phyloP scores from a whole-genome alignment of 306 rosid genomes.

The Ochetophila trinervis region DNA sequence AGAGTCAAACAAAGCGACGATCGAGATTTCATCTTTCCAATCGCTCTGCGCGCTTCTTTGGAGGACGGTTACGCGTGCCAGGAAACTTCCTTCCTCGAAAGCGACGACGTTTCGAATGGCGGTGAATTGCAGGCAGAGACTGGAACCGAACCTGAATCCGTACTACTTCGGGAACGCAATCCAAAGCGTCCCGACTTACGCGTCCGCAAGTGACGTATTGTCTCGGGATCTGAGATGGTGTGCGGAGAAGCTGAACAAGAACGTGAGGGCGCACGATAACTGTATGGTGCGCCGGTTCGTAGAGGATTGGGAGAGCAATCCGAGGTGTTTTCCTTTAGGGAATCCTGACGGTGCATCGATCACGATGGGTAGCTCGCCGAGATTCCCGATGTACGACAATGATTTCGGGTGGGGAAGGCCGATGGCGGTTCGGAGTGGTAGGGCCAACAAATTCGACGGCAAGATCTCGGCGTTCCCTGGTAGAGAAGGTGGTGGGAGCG shows the following conservation, averaged over 20 bases:
- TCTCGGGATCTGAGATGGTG: constrained; percentile 63
- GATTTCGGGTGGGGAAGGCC: constrained; percentile 86
- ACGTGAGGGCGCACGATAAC: constrained; percentile 62
- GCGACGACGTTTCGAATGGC: constrained; percentile 89
- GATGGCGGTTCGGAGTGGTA: constrained; percentile 76
- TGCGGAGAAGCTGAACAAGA: constrained; percentile 65
- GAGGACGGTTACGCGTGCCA: constrained; percentile 79
- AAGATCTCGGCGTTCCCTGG: constrained; percentile 75
- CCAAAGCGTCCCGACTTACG: constrained; percentile 69
- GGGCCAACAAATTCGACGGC: constrained; percentile 56
- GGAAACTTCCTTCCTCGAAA: constrained; percentile 48
- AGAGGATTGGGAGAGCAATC: constrained; percentile 71
- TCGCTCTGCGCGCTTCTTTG: constrained; percentile 73
- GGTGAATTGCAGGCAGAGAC: constrained; percentile 65
- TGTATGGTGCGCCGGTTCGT: constrained; percentile 48
- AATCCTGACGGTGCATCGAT: constrained; percentile 75
- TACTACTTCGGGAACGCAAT: constrained; percentile 90
- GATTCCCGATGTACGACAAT: constrained; percentile 87
- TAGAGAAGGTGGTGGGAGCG: constrained; percentile 65
- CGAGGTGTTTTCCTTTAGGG: constrained; percentile 79
- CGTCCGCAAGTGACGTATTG: constrained; percentile 50
- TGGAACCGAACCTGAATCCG: constrained; percentile 64
- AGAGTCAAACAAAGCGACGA: neutral
- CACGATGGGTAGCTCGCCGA: constrained; percentile 90
- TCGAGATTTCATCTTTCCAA: constrained; percentile 77